Evolutionary conservation across 2,329 filamentous ascomycete genomes (phyloP).

Genomic region (Hawksworthiomyces lignivorus): DNA sequence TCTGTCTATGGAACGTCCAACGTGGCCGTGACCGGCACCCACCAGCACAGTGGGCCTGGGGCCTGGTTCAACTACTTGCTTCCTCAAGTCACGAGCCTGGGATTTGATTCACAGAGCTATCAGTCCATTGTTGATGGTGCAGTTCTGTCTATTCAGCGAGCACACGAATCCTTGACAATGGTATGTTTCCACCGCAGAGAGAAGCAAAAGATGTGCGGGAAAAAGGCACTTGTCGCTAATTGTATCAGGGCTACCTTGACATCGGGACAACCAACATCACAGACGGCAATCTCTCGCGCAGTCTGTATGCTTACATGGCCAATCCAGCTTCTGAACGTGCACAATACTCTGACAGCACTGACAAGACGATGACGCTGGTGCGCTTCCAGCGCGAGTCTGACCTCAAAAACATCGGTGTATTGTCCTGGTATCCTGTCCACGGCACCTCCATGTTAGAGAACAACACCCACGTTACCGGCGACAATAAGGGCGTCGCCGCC

Average conservation of each 20-base stretch:
- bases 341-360: slow-evolving; percentile 50
- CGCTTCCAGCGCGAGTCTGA: slow-evolving; percentile 69
- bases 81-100: slow-evolving; percentile 80
- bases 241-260: slow-evolving; percentile 56
- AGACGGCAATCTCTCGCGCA: slow-evolving; percentile 82
- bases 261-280: slow-evolving; percentile 61
- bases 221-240: too few species aligned
- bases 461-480: slow-evolving; percentile 79
- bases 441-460: slow-evolving; percentile 87
- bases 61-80: slow-evolving; percentile 93
- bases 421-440: slow-evolving; percentile 90
- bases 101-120: slow-evolving; percentile 82
- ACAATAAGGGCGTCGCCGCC: slow-evolving; percentile 90
- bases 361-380: slow-evolving; percentile 70
- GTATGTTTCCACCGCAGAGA: slow-evolving; percentile 19
- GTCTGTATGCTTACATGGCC: slow-evolving; percentile 76
- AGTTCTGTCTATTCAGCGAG: slow-evolving; percentile 70
- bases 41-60: slow-evolving; percentile 85
- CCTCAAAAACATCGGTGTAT: slow-evolving; percentile 66
- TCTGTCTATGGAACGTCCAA: slow-evolving; percentile 70
- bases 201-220: slow-evolving; percentile 9
- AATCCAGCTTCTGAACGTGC: slow-evolving; percentile 72
- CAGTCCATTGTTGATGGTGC: slow-evolving; percentile 82
- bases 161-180: slow-evolving; percentile 63
- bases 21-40: slow-evolving; percentile 83